Evolutionary conservation across 805 yeast species (phyloP), one percentile per base, ranked within the genome.

Genomic region (Scheffersomyces lignosus): DNA sequence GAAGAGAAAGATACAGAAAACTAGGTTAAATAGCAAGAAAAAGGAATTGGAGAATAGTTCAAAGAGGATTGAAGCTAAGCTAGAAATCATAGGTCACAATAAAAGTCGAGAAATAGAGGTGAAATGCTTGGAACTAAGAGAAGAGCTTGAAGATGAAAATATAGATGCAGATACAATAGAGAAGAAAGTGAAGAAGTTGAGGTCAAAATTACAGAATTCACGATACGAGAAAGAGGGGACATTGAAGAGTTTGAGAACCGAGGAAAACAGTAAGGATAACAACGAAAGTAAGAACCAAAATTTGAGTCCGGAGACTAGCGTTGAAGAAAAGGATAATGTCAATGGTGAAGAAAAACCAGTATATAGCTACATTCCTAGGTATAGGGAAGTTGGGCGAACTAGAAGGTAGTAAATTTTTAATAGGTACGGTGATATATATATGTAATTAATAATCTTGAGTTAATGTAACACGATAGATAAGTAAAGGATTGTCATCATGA

Each of bases 121-220:
- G 8, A 54, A 60, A 43, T 73, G 81, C 24, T 66, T 71, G 67
- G 77, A 77, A 29, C 63, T 71, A 18, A 47, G 81, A 15, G 83
- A 78, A 33, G 33, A 56, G 26, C 49, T 80, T 14, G 85, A 79
- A 43, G 83, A 78, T 18, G 60, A 65, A 5, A 64, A 58, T 12
- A 34, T 62, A 18, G 63, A 56, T 1, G 81, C 60, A 26, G 52
- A 40, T 1, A 52, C 44, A 15, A 57, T 65, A 2, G 56, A 53
- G 4, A 30, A 31, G 15, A 38, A 45, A 29, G 62, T 66, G 0
- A 27, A 27, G 1, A 48, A 42, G 15, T 39, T 62, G 15, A 48
- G 62, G 26, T 28, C 37, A n/a, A 40, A 40, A 29, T 42, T 60
- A 32, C 18, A 29, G 13, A 27, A 25, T n/a, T 12, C 31, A 8